A percentile compares a stretch with the other conserved stretches of the same genome.
phyloP scores from a whole-genome alignment of 1,284 basidiomycete species.

The Nidula niveotomentosa region DNA sequence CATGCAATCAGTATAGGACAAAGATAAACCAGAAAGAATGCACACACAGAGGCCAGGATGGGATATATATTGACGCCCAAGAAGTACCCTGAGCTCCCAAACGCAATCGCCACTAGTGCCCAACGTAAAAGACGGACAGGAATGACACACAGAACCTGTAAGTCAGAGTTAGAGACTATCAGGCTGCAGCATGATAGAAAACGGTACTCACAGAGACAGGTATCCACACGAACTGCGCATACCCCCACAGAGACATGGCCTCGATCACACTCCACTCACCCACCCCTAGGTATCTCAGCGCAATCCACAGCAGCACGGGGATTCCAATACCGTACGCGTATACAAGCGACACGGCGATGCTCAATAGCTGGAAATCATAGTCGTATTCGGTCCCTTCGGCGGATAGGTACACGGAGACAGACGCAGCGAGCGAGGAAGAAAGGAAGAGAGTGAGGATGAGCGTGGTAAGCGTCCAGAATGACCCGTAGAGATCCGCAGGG shows the following conservation, averaged over 20 bases:
- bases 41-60: slow-evolving; percentile 77
- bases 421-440: slow-evolving; percentile 85
- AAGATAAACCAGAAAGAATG: background rate
- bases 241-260: slow-evolving; percentile 73
- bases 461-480: slow-evolving; percentile 95
- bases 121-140: slow-evolving; percentile 80
- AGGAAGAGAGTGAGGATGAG: slow-evolving; percentile 90
- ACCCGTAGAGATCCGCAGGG: slow-evolving; percentile 81
- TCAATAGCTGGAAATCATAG: slow-evolving; percentile 85
- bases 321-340: slow-evolving; percentile 85
- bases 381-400: slow-evolving; percentile 54
- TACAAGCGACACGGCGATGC: slow-evolving; percentile 79
- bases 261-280: slow-evolving; percentile 86
- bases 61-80: slow-evolving; percentile 86
- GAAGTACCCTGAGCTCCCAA: slow-evolving; percentile 81
- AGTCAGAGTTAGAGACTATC: background rate
- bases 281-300: slow-evolving; percentile 80
- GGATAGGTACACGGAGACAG: slow-evolving; percentile 81
- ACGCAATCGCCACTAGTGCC: slow-evolving; percentile 73
- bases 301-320: slow-evolving; percentile 79
- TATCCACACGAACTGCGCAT: slow-evolving; percentile 77
- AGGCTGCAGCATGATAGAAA: background rate
- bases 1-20: background rate
- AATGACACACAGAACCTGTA: slow-evolving; percentile 79
- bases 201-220: slow-evolving; percentile 63